Evolutionary conservation across 306 rosid species (phyloP).

Genomic region (Mimosa pudica): DNA sequence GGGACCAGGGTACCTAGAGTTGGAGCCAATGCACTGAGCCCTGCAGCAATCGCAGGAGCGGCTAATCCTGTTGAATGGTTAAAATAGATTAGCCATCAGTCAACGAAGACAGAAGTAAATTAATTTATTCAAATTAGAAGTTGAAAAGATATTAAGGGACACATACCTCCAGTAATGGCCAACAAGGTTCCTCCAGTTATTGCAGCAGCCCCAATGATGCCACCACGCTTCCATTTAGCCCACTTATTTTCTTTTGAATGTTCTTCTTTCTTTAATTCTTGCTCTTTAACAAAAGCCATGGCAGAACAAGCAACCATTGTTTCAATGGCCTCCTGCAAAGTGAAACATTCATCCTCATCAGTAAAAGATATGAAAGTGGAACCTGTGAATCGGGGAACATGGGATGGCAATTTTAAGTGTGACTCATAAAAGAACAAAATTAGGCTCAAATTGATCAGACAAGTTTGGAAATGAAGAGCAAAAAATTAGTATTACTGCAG

Average conservation of each 20-base stretch:
- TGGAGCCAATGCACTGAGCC: constrained; percentile 89
- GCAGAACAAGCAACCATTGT: constrained; percentile 90
- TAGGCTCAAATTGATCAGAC: constrained; percentile 23
- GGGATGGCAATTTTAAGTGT: constrained; percentile 13
- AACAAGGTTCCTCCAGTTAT: constrained; percentile 87
- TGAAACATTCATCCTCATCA: constrained; percentile 30
- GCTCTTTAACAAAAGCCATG: constrained; percentile 70
- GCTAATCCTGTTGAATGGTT: constrained; percentile 74
- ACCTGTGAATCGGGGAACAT: constrained; percentile 21
- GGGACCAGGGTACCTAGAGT: constrained; percentile 91
- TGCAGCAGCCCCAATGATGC: constrained; percentile 96
- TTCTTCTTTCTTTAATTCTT: constrained; percentile 58
- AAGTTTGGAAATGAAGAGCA: constrained; percentile 24
- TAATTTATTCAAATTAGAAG: constrained; percentile 25
- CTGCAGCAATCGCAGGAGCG: constrained; percentile 97
- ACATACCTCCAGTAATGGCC: constrained; percentile 94
- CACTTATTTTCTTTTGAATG: constrained; percentile 60
- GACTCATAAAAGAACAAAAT: constrained; percentile 9
- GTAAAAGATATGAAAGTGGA: constrained; percentile 26
- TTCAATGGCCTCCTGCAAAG: constrained; percentile 88
- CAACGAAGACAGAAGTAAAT: constrained; percentile 20
- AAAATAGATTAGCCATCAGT: constrained; percentile 26
- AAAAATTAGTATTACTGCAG: constrained; percentile 11
- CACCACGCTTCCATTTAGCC: constrained; percentile 92
- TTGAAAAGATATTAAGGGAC: constrained; percentile 29